Conservation (phyloP, 257 asterid species). For the Rhazya stricta region DNA sequence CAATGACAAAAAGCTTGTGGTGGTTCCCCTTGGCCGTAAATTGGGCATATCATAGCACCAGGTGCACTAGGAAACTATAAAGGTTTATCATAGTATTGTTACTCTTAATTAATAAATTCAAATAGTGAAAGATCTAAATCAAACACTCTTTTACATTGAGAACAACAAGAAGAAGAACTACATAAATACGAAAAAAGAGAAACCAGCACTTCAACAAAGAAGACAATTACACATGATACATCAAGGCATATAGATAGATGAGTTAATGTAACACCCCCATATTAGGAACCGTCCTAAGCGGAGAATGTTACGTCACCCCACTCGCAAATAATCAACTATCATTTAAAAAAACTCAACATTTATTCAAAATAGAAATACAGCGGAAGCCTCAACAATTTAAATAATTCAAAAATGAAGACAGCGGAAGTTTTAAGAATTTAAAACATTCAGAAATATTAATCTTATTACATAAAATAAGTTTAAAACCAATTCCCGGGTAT, state of each 20-base stretch:
- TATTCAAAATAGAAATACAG: too few species aligned
- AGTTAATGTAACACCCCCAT: too few species aligned
- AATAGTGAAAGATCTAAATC: background rate
- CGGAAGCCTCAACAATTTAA: too few species aligned
- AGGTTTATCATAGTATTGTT: background rate
- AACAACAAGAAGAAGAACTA: background rate
- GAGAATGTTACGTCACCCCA: too few species aligned
- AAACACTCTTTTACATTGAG: background rate
- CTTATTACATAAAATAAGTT: too few species aligned
- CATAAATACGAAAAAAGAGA: background rate
- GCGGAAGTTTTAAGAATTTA: too few species aligned
- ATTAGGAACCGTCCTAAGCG: too few species aligned
- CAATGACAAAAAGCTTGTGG: constrained; percentile 97
- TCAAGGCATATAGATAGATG: background rate
- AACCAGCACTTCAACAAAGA: background rate
- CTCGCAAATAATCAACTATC: too few species aligned
- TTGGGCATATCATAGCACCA: constrained; percentile 89
- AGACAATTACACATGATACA: background rate
- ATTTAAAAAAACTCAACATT: too few species aligned
- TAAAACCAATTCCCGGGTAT: too few species aligned
- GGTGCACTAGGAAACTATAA: constrained; percentile 77
- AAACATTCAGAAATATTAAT: too few species aligned
- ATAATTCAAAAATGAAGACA: too few species aligned
- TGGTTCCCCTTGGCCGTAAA: constrained; percentile 89
- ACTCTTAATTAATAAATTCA: background rate